These are phyloP conservation scores for Citrus sinensis DNA, from an alignment of 345 rosid genomes.

Conservation along the genomic window DNA sequence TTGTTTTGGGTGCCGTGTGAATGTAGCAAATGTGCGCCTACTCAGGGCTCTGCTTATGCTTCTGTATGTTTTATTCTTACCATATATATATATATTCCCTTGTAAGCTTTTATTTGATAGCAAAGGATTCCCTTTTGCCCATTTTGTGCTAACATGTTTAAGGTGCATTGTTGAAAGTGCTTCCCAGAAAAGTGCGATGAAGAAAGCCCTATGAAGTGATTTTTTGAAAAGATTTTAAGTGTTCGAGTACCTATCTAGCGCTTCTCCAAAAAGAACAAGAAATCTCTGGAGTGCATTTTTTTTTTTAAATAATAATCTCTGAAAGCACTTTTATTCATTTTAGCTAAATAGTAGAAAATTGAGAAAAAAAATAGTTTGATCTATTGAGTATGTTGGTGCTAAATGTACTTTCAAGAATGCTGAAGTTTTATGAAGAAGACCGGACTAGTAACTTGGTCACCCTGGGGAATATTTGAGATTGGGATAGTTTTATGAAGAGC, in stretches of 20 bases:
- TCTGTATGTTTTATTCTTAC: conserved; percentile 43
- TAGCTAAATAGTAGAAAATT: neutral
- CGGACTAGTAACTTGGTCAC: too few species aligned
- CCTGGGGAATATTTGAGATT: too few species aligned
- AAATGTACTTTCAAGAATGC: neutral
- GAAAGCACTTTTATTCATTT: neutral
- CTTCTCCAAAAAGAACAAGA: neutral
- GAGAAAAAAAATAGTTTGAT: neutral
- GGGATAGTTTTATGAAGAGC: too few species aligned
- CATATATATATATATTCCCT: neutral
- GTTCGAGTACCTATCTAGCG: neutral
- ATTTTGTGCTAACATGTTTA: neutral
- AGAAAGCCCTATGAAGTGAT: neutral
- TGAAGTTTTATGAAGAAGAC: neutral
- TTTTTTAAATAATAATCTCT: neutral
- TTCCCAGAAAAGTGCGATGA: neutral
- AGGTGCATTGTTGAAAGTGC: neutral
- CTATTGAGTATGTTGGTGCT: neutral
- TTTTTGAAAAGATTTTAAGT: neutral
- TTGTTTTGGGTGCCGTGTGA: conserved; percentile 96
- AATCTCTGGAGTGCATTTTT: neutral
- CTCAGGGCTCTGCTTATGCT: conserved; percentile 50
- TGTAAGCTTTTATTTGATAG: neutral
- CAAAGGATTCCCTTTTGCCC: neutral
- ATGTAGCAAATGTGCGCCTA: conserved; percentile 70